Percentiles rank a stretch among this genome's conserved stretches.
Evolutionary conservation across 192 early-diverging fungal species (phyloP).

Genomic region (Helicostylum pulchrum): DNA sequence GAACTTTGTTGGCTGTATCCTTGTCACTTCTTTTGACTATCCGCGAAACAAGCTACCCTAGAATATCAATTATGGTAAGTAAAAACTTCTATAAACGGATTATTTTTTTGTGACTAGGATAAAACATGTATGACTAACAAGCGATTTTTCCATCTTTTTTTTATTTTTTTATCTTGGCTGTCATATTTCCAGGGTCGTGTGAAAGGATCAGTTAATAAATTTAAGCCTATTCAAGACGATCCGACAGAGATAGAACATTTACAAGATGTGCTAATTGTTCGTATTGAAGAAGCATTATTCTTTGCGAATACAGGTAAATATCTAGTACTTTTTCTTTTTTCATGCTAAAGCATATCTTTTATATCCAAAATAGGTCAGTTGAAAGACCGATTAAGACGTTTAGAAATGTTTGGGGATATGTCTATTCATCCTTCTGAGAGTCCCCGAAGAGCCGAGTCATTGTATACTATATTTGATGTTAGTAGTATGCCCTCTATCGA

Average conservation of each 20-base stretch:
- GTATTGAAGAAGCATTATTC: constrained; percentile 89
- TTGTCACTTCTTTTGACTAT: constrained; percentile 86
- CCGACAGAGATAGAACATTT: constrained; percentile 69
- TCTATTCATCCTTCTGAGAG: constrained; percentile 90
- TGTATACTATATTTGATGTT: constrained; percentile 88
- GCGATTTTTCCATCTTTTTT: not conserved
- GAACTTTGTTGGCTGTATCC: constrained; percentile 85
- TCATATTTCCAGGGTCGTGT: constrained; percentile 41
- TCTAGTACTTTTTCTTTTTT: not conserved
- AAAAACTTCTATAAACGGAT: constrained; percentile 13
- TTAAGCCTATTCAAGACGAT: constrained; percentile 60
- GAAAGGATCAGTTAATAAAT: constrained; percentile 55
- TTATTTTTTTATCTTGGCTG: not conserved
- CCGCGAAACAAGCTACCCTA: constrained; percentile 81
- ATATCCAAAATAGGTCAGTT: constrained; percentile 65
- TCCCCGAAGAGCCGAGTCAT: constrained; percentile 63
- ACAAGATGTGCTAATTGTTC: constrained; percentile 81
- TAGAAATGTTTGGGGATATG: constrained; percentile 93
- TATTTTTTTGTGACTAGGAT: not conserved
- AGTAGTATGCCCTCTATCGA: constrained; percentile 84
- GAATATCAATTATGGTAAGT: constrained; percentile 66
- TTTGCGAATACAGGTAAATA: constrained; percentile 81
- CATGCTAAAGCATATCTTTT: constrained; percentile 2
- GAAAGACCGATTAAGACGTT: constrained; percentile 88
- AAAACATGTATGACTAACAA: constrained; percentile 1